Percentiles rank a stretch among this genome's conserved stretches.
Conservation (phyloP, 2,329 filamentous ascomycete genomes). For the Westerdykella aurantiaca region DNA sequence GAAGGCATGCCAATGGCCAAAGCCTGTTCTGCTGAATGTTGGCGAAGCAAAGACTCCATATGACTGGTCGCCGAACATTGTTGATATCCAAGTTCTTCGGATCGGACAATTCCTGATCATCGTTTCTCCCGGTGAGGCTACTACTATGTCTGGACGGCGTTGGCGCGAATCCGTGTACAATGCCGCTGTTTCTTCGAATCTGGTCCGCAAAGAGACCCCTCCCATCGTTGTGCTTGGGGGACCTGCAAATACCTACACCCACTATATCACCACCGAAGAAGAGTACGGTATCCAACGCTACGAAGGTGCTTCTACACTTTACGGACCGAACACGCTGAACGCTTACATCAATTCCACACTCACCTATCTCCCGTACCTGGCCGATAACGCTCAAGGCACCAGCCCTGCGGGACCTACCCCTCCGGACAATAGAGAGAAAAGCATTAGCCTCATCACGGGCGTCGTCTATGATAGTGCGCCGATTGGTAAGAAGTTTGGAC, state of each 20-base stretch:
- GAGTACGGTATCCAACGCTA: slow-evolving; percentile 83
- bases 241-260: slow-evolving; percentile 84
- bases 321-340: slow-evolving; percentile 72
- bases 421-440: slow-evolving; percentile 71
- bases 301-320: slow-evolving; percentile 90
- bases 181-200: slow-evolving; percentile 15
- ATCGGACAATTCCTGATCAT: slow-evolving; percentile 81
- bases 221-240: slow-evolving; percentile 75
- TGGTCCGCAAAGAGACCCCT: slow-evolving; percentile 12
- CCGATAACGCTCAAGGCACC: slow-evolving; percentile 29
- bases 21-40: slow-evolving; percentile 82
- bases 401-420: slow-evolving; percentile 56
- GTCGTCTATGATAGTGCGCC: slow-evolving; percentile 70
- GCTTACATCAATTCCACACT: slow-evolving; percentile 85
- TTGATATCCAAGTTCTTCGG: slow-evolving; percentile 79
- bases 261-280: slow-evolving; percentile 73
- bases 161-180: slow-evolving; percentile 57
- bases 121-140: slow-evolving; percentile 79
- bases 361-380: slow-evolving; percentile 63
- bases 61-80: slow-evolving; percentile 83
- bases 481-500: slow-evolving; percentile 63
- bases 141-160: slow-evolving; percentile 83
- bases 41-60: slow-evolving; percentile 76
- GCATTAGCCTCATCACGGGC: slow-evolving; percentile 71
- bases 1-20: slow-evolving; percentile 68